phyloP scores from a whole-genome alignment of 2,329 filamentous ascomycete species.

The Paracamarosporium sp. region DNA sequence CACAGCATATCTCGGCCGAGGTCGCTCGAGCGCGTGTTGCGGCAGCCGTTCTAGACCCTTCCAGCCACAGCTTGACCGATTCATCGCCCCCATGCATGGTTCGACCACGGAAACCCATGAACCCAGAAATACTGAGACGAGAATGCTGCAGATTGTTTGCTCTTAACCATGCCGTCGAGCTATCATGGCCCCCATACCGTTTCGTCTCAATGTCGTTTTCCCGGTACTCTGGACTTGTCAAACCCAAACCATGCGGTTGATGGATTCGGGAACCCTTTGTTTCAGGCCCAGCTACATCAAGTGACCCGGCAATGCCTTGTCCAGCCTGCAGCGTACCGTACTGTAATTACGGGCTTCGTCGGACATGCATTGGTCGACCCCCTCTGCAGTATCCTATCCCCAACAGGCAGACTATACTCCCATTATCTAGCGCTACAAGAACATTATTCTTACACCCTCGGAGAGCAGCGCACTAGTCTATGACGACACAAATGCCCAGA shows the following conservation, averaged over 20 bases:
- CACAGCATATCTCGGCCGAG: too few species aligned
- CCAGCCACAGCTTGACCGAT: not conserved
- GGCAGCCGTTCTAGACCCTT: not conserved
- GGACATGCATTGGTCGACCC: not conserved
- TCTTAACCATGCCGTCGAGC: too few species aligned
- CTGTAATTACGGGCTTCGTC: too few species aligned
- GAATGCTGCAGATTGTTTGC: too few species aligned
- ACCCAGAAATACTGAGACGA: too few species aligned
- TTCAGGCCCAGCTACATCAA: too few species aligned
- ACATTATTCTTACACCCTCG: not conserved
- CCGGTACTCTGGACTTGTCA: not conserved
- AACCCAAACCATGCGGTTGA: not conserved
- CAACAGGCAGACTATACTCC: too few species aligned
- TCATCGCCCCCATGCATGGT: not conserved
- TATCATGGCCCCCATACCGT: too few species aligned
- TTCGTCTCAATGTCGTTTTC: too few species aligned
- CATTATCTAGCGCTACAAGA: too few species aligned
- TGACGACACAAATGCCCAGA: not conserved
- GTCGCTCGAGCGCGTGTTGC: not conserved
- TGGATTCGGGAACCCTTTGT: not conserved
- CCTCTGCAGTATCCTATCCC: not conserved
- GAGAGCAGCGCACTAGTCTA: slow-evolving; percentile 1
- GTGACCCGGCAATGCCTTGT: not conserved
- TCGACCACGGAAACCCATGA: too few species aligned
- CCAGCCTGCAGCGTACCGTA: too few species aligned